Percentiles rank a stretch among this genome's conserved stretches.
Evolutionary conservation across 2,329 filamentous ascomycete genomes (phyloP).

Genomic region (Aspergillus latus): DNA sequence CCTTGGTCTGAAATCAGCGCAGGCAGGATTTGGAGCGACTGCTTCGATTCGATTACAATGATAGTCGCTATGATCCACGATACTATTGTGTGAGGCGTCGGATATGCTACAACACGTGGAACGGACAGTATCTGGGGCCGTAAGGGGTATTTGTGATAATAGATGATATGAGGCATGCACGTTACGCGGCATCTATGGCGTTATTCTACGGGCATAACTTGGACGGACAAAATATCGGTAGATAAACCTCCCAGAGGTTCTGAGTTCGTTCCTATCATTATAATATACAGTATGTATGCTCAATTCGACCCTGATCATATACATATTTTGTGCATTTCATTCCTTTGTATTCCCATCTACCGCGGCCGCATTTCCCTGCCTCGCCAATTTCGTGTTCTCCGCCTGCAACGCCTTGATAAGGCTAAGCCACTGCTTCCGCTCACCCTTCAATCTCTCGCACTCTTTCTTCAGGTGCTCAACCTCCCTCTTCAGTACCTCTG

Average conservation of each 20-base stretch:
- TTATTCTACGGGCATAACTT: background rate
- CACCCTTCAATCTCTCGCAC: constrained; percentile 48
- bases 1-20: too few species aligned
- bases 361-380: background rate
- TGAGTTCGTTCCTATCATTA: background rate
- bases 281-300: background rate
- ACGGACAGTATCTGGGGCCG: background rate
- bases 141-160: too few species aligned
- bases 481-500: constrained; percentile 50
- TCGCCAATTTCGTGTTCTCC: constrained; percentile 55
- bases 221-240: background rate
- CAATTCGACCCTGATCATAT: background rate
- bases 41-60: too few species aligned
- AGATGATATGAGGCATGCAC: background rate
- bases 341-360: background rate
- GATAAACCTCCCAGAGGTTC: background rate
- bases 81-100: background rate
- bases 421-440: constrained; percentile 51
- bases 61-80: too few species aligned
- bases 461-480: constrained; percentile 50
- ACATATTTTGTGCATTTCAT: background rate
- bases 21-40: too few species aligned
- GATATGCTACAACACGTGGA: background rate
- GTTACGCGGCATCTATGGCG: background rate
- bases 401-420: constrained; percentile 57